These are phyloP conservation scores for Fragaria vesca DNA, from an alignment of 306 rosid genomes.

Conservation along the genomic window DNA sequence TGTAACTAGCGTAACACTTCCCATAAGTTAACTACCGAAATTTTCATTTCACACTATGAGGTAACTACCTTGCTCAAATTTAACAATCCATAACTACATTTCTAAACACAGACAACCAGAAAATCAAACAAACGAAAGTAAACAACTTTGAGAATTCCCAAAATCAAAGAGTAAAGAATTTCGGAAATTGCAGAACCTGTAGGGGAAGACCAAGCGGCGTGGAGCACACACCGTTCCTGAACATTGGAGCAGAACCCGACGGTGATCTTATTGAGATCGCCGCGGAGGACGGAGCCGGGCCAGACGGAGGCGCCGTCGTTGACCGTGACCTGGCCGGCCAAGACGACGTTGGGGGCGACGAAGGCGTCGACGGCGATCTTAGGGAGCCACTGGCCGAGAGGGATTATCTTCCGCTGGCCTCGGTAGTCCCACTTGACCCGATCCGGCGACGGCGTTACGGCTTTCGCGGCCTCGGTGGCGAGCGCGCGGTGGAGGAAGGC, in stretches of 20 bases:
- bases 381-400: slow-evolving; percentile 93
- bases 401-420: slow-evolving; percentile 91
- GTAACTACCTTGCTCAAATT: neutral
- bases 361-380: slow-evolving; percentile 94
- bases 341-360: slow-evolving; percentile 96
- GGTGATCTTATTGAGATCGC: slow-evolving; percentile 94
- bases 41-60: neutral
- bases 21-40: too few relatives aligned
- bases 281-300: slow-evolving; percentile 92
- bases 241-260: slow-evolving; percentile 91
- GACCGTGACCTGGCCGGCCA: slow-evolving; percentile 93
- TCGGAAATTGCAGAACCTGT: slow-evolving; percentile 54
- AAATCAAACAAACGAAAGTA: neutral
- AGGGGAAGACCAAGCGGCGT: slow-evolving; percentile 97
- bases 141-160: neutral
- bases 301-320: slow-evolving; percentile 93
- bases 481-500: slow-evolving; percentile 41
- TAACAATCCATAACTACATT: neutral
- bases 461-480: slow-evolving; percentile 52
- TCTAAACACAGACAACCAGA: neutral
- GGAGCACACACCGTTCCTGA: slow-evolving; percentile 91
- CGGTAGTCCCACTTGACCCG: slow-evolving; percentile 98
- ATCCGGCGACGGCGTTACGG: slow-evolving; percentile 59
- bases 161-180: neutral
- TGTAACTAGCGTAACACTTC: too few relatives aligned